Conservation (phyloP, 768 basidiomycete genomes). For the Dendrothele bispora region DNA sequence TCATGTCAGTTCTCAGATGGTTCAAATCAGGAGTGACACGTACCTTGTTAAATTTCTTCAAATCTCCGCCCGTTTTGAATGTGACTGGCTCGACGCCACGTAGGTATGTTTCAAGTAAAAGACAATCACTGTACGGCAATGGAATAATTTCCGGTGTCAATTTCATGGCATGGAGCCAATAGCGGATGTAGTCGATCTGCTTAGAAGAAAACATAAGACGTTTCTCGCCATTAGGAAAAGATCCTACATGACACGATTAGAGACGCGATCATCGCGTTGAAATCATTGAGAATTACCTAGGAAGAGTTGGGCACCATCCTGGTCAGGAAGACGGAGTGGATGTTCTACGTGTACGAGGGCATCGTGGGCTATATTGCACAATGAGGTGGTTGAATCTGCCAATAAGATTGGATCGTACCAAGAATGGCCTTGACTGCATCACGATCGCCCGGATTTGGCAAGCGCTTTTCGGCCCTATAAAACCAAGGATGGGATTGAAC, state of each 20-base stretch:
- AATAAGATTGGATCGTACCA: conserved; percentile 26
- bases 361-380: conserved; percentile 50
- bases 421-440: conserved; percentile 68
- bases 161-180: conserved; percentile 77
- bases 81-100: conserved; percentile 56
- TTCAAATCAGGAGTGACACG: conserved; percentile 1
- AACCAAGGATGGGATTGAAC: conserved; percentile 5
- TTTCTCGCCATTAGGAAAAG: conserved; percentile 67
- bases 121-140: conserved; percentile 76
- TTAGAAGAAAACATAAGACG: conserved; percentile 82
- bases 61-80: conserved; percentile 51
- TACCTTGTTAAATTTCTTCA: conserved; percentile 65
- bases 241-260: conserved; percentile 39
- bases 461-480: conserved; percentile 53
- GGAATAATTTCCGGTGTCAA: conserved; percentile 66
- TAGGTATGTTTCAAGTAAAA: conserved; percentile 61
- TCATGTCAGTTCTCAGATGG: neutral
- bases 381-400: neutral
- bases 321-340: conserved; percentile 64
- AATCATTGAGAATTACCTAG: conserved; percentile 44
- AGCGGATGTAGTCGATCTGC: conserved; percentile 82
- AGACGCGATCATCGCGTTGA: neutral
- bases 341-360: conserved; percentile 69
- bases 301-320: conserved; percentile 69
- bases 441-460: conserved; percentile 60